These are phyloP conservation scores for Calonectria hongkongensis DNA, from an alignment of 2,329 filamentous ascomycete species.

Conservation along the genomic window DNA sequence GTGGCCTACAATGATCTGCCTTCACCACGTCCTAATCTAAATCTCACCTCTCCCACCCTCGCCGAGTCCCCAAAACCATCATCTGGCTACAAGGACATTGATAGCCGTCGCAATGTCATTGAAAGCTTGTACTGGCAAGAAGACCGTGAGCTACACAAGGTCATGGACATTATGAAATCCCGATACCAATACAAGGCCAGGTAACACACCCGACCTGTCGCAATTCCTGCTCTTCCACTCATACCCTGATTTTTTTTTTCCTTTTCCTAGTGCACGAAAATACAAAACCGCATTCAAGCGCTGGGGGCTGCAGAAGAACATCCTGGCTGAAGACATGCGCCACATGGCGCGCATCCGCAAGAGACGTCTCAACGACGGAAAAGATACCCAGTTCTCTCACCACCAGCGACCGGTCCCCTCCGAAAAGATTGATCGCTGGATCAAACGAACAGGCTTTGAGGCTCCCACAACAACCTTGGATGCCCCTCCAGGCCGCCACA, in stretches of 20 bases:
- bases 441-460: slow-evolving; percentile 6
- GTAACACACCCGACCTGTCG: neutral
- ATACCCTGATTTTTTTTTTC: neutral
- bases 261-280: neutral
- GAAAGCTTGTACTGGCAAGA: slow-evolving; percentile 10
- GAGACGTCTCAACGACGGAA: slow-evolving; percentile 4
- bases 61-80: neutral
- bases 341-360: slow-evolving; percentile 22
- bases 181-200: slow-evolving; percentile 9
- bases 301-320: slow-evolving; percentile 16
- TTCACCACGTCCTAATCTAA: neutral
- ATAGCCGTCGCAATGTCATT: slow-evolving; percentile 15
- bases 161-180: slow-evolving; percentile 7
- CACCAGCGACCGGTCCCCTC: neutral
- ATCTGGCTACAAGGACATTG: slow-evolving; percentile 12
- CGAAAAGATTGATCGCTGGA: slow-evolving; percentile 4
- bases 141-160: neutral
- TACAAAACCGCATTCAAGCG: slow-evolving; percentile 17
- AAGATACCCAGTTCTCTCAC: slow-evolving; percentile 3
- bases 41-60: neutral
- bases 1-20: neutral
- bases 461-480: neutral
- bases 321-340: slow-evolving; percentile 6
- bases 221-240: neutral
- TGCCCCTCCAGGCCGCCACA: neutral